Base-by-base conservation (phyloP, 2,329 filamentous ascomycete genomes). In the Penicillium paneum region DNA sequence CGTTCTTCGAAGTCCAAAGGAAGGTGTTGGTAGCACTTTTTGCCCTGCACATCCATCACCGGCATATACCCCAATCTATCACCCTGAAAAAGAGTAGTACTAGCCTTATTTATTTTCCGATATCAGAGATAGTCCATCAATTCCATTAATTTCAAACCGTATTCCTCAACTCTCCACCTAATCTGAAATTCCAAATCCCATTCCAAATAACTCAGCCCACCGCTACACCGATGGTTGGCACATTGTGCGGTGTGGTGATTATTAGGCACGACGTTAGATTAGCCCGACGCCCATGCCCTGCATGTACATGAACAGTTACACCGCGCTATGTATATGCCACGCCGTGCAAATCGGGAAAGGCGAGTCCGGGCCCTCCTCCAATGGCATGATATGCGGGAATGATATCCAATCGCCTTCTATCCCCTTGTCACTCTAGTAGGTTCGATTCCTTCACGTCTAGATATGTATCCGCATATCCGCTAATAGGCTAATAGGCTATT, bases 291-390 rank as follows among this genome's bases (percentile, higher is more conserved):
- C 50, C 50, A 52, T 41, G 36, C 36, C 26, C 29, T 41, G 44
- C 29, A 40, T 32, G n/a, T 13, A 21, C 17, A 19, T 28, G 32
- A 34, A 6, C 31, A 17, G 52, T 54, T 50, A 54, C 52, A 54
- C 52, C 2, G 32, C 46, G 34, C 39, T 40, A 44, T 50, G 46
- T 44, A 44, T 54, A 54, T 54, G 46, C 52, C 52, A 50, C 32
- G 52, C 52, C 35, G 46, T 26, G 34, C 52, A 28, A 34, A 50
- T 54, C n/a, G 28, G 39, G 52, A 43, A 52, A 17, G 19, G 17
- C n/a, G 21, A 29, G 21, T 13, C n/a, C 31, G 39, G 31, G 29
- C 45, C n/a, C 21, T n/a, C n/a, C n/a, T 36, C 28, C 29, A 28
- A 39, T 36, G 35, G 28, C 17, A 32, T 28, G 39, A 21, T 36